These are phyloP conservation scores for California macrophylla DNA, from an alignment of 441 rosid species.

Conservation along the genomic window DNA sequence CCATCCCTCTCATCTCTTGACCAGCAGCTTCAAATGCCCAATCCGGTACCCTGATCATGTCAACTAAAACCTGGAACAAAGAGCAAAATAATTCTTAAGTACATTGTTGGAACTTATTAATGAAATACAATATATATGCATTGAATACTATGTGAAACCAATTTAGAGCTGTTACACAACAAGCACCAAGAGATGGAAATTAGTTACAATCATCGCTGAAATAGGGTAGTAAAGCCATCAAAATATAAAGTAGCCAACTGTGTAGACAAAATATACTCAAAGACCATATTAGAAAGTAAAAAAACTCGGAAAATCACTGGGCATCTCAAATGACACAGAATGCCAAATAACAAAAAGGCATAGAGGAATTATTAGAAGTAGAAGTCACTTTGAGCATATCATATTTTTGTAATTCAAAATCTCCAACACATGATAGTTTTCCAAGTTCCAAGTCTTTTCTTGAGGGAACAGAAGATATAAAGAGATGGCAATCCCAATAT, in stretches of 20 bases:
- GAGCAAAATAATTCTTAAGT: not conserved
- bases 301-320: not conserved
- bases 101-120: not conserved
- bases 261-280: not conserved
- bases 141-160: not conserved
- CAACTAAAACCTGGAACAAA: slow-evolving; percentile 63
- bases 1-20: slow-evolving; percentile 93
- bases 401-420: not conserved
- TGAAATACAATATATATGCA: not conserved
- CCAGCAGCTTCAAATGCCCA: slow-evolving; percentile 99
- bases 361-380: not conserved
- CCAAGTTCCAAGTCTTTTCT: not conserved
- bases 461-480: not conserved
- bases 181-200: not conserved
- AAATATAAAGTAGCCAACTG: not conserved
- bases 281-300: not conserved
- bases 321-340: not conserved
- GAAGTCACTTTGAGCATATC: not conserved
- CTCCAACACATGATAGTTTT: not conserved
- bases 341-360: not conserved
- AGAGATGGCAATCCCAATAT: not conserved
- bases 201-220: not conserved
- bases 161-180: not conserved
- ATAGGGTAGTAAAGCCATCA: not conserved
- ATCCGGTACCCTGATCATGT: slow-evolving; percentile 88